Evolutionary conservation across 208 protist species (phyloP).

Genomic region (Vickermania ingenoplastis): DNA sequence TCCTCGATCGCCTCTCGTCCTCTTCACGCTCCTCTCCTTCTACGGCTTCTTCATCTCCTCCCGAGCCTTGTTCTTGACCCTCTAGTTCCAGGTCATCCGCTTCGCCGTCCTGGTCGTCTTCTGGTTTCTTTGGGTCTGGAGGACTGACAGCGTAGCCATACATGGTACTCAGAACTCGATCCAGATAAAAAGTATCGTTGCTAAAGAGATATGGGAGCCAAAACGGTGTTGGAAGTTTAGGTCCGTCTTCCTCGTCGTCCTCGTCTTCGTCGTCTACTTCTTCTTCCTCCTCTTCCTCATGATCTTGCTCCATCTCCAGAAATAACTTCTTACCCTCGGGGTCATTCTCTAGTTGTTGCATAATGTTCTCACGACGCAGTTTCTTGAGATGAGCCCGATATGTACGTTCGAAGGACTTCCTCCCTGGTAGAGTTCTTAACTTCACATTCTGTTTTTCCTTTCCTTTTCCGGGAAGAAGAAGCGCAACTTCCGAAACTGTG

Average conservation of each 20-base stretch:
- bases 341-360: constrained; percentile 8
- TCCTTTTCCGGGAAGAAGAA: not conserved
- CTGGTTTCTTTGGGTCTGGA: constrained; percentile 11
- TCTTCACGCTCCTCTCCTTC: constrained; percentile 2
- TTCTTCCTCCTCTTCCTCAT: constrained; percentile 18
- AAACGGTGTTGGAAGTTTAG: constrained; percentile 16
- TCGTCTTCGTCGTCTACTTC: constrained; percentile 11
- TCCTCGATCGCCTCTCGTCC: not conserved
- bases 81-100: not conserved
- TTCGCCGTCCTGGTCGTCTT: not conserved
- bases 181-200: constrained; percentile 47
- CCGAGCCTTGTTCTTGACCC: not conserved
- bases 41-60: constrained; percentile 3
- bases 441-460: not conserved
- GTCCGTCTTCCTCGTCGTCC: not conserved
- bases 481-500: not conserved
- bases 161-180: constrained; percentile 45
- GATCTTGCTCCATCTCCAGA: not conserved
- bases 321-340: constrained; percentile 5
- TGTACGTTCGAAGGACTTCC: not conserved
- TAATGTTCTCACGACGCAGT: not conserved
- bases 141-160: constrained; percentile 57
- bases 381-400: not conserved
- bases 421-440: not conserved
- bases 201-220: constrained; percentile 59